Evolutionary conservation across 2,329 filamentous ascomycete genomes (phyloP), one percentile per base, ranked within the genome.

Genomic region (Ambrosiella xylebori): DNA sequence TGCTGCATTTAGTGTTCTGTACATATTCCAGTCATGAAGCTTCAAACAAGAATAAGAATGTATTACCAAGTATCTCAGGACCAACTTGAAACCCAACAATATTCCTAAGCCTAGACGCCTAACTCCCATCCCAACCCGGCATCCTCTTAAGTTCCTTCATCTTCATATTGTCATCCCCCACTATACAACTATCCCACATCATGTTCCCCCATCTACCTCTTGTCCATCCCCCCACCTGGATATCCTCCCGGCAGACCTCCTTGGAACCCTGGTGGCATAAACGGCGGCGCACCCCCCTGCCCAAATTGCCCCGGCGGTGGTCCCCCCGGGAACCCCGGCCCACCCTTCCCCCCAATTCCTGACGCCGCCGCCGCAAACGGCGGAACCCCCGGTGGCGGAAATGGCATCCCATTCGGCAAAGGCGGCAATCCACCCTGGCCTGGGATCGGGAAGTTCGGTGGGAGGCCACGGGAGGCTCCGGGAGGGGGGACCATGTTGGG

Each of bases 401-500:
- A 74, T 2, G 71, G 72, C 58, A 75, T 71, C 17, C 70, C 70
- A 27, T 69, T 71, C 1, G 71, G 72, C 36, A 70, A 68, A 60
- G 69, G 66, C 19, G 69, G 67, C 59, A 71, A 61, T 12, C 68
- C 68, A 41, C 67, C 71, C 40, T 67, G 66, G 7, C 68, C 68
- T 1, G 73, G 68, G 11, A 72, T 69, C 65, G 76, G 74, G 41
- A 70, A 70, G 41, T 72, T 71, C 64, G 74, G 68, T 40, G 71
- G 70, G 66, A 75, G 72, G 62, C 77, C 76, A 64, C 76, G 73
- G 58, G 74, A 76, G 60, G 74, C 77, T 54, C 69, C 71, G 47
- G 79, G 78, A 61, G 77, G 76, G 76, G 66, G 65, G 38, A 27
- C 27, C 27, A 27, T 27, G 27, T 27, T 27, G 27, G 7, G 12